phyloP scores from a whole-genome alignment of 1,284 basidiomycete genomes.

The Cryptococcus amylolentus region DNA sequence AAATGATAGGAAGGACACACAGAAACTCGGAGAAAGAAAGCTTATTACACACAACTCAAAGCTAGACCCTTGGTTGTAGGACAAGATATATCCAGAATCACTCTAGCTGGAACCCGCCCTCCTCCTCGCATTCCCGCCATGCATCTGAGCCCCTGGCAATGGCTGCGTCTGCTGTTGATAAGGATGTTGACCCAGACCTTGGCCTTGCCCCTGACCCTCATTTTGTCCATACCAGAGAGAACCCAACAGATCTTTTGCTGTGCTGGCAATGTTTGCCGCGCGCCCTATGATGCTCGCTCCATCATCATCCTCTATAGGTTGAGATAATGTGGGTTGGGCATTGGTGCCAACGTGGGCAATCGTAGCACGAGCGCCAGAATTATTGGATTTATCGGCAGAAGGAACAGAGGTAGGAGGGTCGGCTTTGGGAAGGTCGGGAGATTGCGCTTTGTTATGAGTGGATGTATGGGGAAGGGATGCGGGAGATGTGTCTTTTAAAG shows the following conservation, averaged over 20 bases:
- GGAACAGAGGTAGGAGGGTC: slow-evolving; percentile 23
- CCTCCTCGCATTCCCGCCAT: too few relatives aligned
- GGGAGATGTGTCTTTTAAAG: slow-evolving; percentile 45
- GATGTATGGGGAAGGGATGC: slow-evolving; percentile 42
- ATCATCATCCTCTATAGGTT: slow-evolving; percentile 25
- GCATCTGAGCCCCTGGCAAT: too few relatives aligned
- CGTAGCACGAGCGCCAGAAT: slow-evolving; percentile 22
- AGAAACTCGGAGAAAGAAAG: neutral
- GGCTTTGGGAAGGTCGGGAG: slow-evolving; percentile 22
- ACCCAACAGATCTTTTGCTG: slow-evolving; percentile 50
- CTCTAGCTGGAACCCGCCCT: neutral
- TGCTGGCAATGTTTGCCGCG: slow-evolving; percentile 49
- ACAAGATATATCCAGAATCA: neutral
- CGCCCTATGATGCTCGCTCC: slow-evolving; percentile 45
- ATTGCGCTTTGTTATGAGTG: slow-evolving; percentile 9
- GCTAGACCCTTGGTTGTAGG: neutral
- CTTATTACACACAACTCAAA: neutral
- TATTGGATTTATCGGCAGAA: slow-evolving; percentile 5
- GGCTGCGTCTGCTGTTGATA: too few relatives aligned
- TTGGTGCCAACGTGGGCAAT: slow-evolving; percentile 35
- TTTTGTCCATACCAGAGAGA: slow-evolving; percentile 48
- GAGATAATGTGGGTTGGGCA: slow-evolving; percentile 28
- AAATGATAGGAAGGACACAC: neutral
- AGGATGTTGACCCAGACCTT: neutral
- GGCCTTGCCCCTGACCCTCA: slow-evolving; percentile 6